phyloP scores from a whole-genome alignment of 306 rosid species.

The Coriaria nepalensis region DNA sequence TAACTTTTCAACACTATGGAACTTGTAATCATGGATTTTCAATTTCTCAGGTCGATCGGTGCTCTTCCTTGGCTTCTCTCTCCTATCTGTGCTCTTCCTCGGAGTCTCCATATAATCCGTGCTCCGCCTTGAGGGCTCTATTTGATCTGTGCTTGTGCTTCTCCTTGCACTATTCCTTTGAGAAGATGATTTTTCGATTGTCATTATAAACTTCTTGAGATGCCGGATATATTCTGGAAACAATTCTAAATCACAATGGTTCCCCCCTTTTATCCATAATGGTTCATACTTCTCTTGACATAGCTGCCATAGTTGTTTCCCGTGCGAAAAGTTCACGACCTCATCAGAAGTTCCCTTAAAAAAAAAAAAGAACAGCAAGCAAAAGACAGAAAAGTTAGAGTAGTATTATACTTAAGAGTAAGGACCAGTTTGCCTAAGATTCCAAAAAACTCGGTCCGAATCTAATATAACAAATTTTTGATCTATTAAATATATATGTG shows the following conservation, averaged over 20 bases:
- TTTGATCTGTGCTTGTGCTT: conserved; percentile 46
- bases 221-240: conserved; percentile 63
- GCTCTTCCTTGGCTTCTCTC: conserved; percentile 70
- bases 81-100: conserved; percentile 60
- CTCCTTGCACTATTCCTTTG: conserved; percentile 38
- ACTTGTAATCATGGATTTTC: conserved; percentile 43
- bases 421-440: background rate
- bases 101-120: conserved; percentile 50
- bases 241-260: conserved; percentile 82
- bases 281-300: conserved; percentile 89
- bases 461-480: background rate
- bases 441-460: background rate
- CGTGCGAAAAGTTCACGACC: conserved; percentile 84
- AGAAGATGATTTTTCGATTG: conserved; percentile 45
- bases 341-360: conserved; percentile 75
- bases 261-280: conserved; percentile 81
- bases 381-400: background rate
- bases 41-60: conserved; percentile 47
- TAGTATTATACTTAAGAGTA: no score
- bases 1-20: conserved; percentile 33
- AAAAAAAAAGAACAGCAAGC: background rate
- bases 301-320: conserved; percentile 74
- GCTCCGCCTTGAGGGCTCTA: conserved; percentile 47
- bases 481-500: no score
- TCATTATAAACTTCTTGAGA: conserved; percentile 48